These are phyloP conservation scores for Zygosaccharomyces kombuchaensis DNA, from an alignment of 805 yeast genomes.

Conservation along the genomic window DNA sequence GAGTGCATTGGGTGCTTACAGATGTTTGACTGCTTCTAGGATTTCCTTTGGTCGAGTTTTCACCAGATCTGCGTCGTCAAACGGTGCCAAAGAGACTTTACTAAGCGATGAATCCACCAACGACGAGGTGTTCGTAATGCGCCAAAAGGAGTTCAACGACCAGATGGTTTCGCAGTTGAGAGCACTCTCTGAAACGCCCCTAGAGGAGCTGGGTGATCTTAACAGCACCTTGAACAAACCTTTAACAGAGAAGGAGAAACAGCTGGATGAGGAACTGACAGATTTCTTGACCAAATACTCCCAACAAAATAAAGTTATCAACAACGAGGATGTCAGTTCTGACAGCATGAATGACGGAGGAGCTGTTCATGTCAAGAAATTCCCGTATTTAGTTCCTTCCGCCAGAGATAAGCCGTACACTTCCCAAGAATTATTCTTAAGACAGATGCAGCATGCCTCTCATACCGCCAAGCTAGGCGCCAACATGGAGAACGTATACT, in stretches of 20 bases:
- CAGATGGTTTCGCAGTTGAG: conserved; percentile 21
- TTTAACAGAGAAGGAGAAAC: conserved; percentile 27
- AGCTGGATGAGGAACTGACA: conserved; percentile 30
- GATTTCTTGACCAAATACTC: conserved; percentile 29
- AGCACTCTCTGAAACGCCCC: conserved; percentile 16
- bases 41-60: neutral
- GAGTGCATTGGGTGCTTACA: neutral
- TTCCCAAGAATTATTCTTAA: conserved; percentile 67
- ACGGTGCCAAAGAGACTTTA: neutral
- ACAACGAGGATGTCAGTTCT: conserved; percentile 12
- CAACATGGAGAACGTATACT: conserved; percentile 52
- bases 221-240: conserved; percentile 14
- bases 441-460: conserved; percentile 61
- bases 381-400: conserved; percentile 61
- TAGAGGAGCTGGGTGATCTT: conserved; percentile 16
- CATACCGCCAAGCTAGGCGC: conserved; percentile 62
- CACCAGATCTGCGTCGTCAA: neutral
- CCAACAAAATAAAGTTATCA: conserved; percentile 18
- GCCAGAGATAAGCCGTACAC: conserved; percentile 64
- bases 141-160: conserved; percentile 29
- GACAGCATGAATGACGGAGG: neutral
- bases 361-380: conserved; percentile 7
- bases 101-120: conserved; percentile 6
- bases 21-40: neutral
- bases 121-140: conserved; percentile 24